Base-by-base conservation (phyloP, 2,329 filamentous ascomycete species). In the Colletotrichum ledebouriae region DNA sequence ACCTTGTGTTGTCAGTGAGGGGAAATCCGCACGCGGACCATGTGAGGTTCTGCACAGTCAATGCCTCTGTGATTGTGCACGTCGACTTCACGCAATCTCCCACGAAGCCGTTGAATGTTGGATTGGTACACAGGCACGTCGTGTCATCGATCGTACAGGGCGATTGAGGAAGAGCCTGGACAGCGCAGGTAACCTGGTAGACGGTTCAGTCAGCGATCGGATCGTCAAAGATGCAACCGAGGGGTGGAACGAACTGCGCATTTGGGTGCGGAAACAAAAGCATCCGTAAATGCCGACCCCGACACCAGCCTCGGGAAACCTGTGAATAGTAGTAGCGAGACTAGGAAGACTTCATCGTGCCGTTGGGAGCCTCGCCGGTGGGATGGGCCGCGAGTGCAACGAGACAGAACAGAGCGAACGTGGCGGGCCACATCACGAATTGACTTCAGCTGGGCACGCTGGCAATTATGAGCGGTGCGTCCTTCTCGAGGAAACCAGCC, bases 111-210 rank as follows among this genome's bases (percentile, higher is more conserved):
- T 41, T 57, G 50, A 63, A 63, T 6, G 53, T 56, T 7, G 50
- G 50, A 29, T 63, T 53, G 41, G 29, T 37, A 17, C 60, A 63
- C 4, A 63, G 41, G 29, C 60, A 63, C 29, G 50, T 57, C 7
- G 55, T 25, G 12, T 63, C 57, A 13, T 41, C 17, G 25, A 63
- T 56, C 6, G 59, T 37, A 15, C 59, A 63, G 5, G 59, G 25
- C 3, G 50, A 46, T 29, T 63, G 39, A 11, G 57, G 57, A 17
- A 59, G 25, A 5, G 25, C 25, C 6, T 59, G 33, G 3, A 59
- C 25, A 34, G 57, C 57, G 34, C 57, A 59, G 5, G 57, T 39
- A 22, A 50, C 29, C 57, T 59, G 15, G 10, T 6, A 3, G 0
- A 1, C 49, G 9, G 6, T 13, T 37, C 25, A 47, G 56, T 29